Conservation (phyloP, 2,329 filamentous ascomycete species). For the Cordyceps cicadae region DNA sequence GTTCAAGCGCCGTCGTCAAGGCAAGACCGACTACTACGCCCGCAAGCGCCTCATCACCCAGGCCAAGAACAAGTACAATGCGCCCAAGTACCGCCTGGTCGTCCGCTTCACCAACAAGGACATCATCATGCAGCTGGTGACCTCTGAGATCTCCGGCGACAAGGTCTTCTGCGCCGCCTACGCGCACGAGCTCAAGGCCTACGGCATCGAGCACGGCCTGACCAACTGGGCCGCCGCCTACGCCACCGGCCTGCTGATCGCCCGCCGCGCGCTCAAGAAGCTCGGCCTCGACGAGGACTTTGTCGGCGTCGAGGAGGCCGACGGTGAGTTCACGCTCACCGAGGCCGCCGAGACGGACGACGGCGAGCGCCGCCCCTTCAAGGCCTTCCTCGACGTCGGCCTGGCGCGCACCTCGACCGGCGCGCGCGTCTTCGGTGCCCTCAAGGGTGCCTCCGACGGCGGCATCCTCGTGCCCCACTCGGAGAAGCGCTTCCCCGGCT, state of each 20-base stretch:
- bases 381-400: conserved; percentile 97
- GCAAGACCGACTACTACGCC: conserved; percentile 99
- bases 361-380: conserved; percentile 95
- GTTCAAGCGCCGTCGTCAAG: conserved; percentile 92
- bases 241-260: conserved; percentile 90
- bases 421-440: conserved; percentile 97
- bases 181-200: conserved; percentile 94
- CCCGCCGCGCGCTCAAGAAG: conserved; percentile 95
- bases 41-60: conserved; percentile 99
- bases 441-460: conserved; percentile 99
- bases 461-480: conserved; percentile 96
- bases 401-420: conserved; percentile 94
- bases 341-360: conserved; percentile 88
- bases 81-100: conserved; percentile 98
- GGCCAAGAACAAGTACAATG: conserved; percentile 99
- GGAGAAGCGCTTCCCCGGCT: conserved; percentile 99
- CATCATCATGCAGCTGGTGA: conserved; percentile 96
- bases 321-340: conserved; percentile 92
- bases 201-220: conserved; percentile 95
- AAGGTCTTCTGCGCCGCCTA: conserved; percentile 92
- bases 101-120: conserved; percentile 99
- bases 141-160: conserved; percentile 93
- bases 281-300: conserved; percentile 91
- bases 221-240: conserved; percentile 99
- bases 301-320: conserved; percentile 89